Conservation (phyloP, 2,329 filamentous ascomycete genomes). For the Annulohypoxylon truncatum region DNA sequence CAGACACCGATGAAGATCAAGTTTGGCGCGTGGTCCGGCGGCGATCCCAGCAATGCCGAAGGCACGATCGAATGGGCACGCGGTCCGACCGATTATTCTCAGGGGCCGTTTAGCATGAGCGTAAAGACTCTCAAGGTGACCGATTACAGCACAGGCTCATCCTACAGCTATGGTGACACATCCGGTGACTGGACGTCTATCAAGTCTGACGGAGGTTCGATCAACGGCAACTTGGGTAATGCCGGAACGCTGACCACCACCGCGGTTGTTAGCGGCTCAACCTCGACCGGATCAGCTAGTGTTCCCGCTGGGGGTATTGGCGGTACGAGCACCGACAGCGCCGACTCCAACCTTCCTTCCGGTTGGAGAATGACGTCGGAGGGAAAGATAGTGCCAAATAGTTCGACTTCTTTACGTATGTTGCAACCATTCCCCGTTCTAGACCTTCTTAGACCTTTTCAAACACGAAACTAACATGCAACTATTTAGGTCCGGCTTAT, state of each 20-base stretch:
- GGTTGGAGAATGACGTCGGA: conserved; percentile 84
- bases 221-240: conserved; percentile 75
- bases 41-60: conserved; percentile 79
- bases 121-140: conserved; percentile 80
- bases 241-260: conserved; percentile 64
- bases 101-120: conserved; percentile 88
- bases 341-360: conserved; percentile 71
- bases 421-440: conserved; percentile 23
- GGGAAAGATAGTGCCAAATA: conserved; percentile 82
- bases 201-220: conserved; percentile 77
- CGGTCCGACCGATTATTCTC: conserved; percentile 83
- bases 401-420: conserved; percentile 68
- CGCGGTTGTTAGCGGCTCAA: conserved; percentile 71
- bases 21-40: conserved; percentile 91
- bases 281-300: conserved; percentile 69
- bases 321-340: conserved; percentile 64
- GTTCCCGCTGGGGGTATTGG: conserved; percentile 78
- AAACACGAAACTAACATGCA: conserved; percentile 42
- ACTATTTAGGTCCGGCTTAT: conserved; percentile 53
- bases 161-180: conserved; percentile 84
- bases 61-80: conserved; percentile 93
- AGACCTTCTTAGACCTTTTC: not conserved
- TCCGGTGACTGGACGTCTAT: conserved; percentile 87
- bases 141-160: conserved; percentile 92
- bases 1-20: conserved; percentile 97